These are phyloP conservation scores for Aspergillus novofumigatus DNA, from an alignment of 2,329 filamentous ascomycete genomes.

Conservation along the genomic window DNA sequence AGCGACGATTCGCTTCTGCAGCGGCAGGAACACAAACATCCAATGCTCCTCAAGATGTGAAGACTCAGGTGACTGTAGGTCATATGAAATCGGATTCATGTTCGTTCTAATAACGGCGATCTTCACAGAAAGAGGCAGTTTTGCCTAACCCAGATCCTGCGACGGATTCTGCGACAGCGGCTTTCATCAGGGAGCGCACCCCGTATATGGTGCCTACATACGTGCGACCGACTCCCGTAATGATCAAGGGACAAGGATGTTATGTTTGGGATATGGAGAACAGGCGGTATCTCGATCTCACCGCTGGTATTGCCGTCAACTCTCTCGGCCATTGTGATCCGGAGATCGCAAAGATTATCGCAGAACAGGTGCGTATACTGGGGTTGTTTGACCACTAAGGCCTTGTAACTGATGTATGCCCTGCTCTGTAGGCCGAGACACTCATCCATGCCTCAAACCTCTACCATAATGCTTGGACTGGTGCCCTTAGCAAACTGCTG, in stretches of 20 bases:
- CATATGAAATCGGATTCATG: not conserved
- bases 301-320: constrained; percentile 93
- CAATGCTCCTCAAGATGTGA: constrained; percentile 27
- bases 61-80: constrained; percentile 23
- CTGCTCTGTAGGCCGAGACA: constrained; percentile 53
- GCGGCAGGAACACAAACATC: constrained; percentile 14
- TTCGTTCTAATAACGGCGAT: not conserved
- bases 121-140: constrained; percentile 42
- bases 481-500: constrained; percentile 77
- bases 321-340: constrained; percentile 85
- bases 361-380: constrained; percentile 62
- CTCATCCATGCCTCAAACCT: constrained; percentile 92
- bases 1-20: constrained; percentile 29
- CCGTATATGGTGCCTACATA: constrained; percentile 97
- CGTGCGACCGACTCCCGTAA: constrained; percentile 81
- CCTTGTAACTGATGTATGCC: constrained; percentile 20
- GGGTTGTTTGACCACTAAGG: not conserved
- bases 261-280: constrained; percentile 90
- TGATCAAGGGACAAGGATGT: constrained; percentile 80
- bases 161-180: constrained; percentile 67
- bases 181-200: constrained; percentile 69
- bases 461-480: constrained; percentile 96
- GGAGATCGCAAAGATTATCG: constrained; percentile 68
- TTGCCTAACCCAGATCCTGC: constrained; percentile 69
- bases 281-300: constrained; percentile 87